A percentile compares a stretch with the other conserved stretches of the same genome.
Conservation (phyloP, 495 filamentous ascomycete species). For the Xylaria longipes region DNA sequence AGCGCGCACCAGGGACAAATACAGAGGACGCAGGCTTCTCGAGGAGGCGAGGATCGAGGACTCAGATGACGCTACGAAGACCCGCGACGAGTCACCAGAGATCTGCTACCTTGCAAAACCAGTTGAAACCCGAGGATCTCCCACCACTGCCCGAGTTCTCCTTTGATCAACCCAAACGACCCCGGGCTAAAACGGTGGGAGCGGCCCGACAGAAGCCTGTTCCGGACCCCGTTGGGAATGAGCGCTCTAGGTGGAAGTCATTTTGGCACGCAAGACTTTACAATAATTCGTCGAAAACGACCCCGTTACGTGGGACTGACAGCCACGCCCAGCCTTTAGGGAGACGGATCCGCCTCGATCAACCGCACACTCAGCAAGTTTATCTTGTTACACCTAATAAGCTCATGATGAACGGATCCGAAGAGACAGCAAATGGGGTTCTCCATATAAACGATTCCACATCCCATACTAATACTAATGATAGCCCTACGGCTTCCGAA, state of each 20-base stretch:
- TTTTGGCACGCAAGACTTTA: slow-evolving; percentile 51
- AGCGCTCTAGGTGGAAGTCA: slow-evolving; percentile 49
- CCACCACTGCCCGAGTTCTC: slow-evolving; percentile 39
- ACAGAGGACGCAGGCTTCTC: slow-evolving; percentile 53
- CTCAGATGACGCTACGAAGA: slow-evolving; percentile 68
- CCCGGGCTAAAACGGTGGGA: slow-evolving; percentile 34
- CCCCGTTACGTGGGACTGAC: slow-evolving; percentile 29
- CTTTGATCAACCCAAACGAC: slow-evolving; percentile 42
- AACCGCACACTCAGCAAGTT: slow-evolving; percentile 28
- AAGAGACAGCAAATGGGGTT: not conserved
- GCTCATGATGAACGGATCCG: slow-evolving; percentile 29
- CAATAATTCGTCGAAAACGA: slow-evolving; percentile 26
- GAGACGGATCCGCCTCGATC: slow-evolving; percentile 35
- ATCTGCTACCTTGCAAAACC: slow-evolving; percentile 68
- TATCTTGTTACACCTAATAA: slow-evolving; percentile 34
- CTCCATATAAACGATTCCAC: slow-evolving; percentile 15
- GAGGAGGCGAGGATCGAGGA: slow-evolving; percentile 52
- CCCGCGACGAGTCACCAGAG: slow-evolving; percentile 90
- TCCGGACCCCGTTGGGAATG: slow-evolving; percentile 19
- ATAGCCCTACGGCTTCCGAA: slow-evolving; percentile 32
- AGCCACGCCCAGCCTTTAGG: slow-evolving; percentile 17
- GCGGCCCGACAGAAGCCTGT: slow-evolving; percentile 22
- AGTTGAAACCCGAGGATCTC: slow-evolving; percentile 45
- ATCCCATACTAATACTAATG: slow-evolving; percentile 27
- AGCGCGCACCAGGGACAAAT: slow-evolving; percentile 69